Percentiles rank a stretch among this genome's conserved stretches.
phyloP scores from a whole-genome alignment of 116 monocot genomes.

The Dioscorea cayenensis region DNA sequence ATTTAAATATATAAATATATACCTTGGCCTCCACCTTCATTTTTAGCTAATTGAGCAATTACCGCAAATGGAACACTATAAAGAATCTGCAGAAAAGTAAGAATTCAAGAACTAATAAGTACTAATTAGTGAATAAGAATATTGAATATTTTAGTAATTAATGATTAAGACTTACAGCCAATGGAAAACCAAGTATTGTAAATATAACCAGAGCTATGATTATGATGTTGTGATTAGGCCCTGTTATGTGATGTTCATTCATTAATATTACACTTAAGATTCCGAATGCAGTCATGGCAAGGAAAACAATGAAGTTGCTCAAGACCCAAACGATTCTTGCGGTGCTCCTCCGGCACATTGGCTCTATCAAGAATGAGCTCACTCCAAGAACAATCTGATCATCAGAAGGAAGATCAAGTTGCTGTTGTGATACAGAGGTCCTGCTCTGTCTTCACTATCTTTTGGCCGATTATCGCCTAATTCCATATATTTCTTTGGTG shows the following conservation, averaged over 20 bases:
- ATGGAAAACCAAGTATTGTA: conserved; percentile 26
- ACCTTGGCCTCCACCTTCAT: conserved; percentile 11
- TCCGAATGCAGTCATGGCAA: conserved; percentile 49
- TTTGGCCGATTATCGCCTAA: background rate
- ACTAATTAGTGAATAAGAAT: background rate
- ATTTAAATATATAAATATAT: too few species aligned
- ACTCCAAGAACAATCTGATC: conserved; percentile 64
- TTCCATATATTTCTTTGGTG: background rate
- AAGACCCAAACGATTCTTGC: conserved; percentile 63
- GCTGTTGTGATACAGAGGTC: conserved; percentile 1
- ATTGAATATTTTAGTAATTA: background rate
- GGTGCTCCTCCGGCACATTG: conserved; percentile 53
- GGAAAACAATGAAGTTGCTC: conserved; percentile 62
- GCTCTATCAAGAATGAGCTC: conserved; percentile 68
- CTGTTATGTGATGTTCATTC: conserved; percentile 6
- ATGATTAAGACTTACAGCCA: background rate
- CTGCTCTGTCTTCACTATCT: conserved; percentile 1
- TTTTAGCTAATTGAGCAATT: conserved; percentile 7
- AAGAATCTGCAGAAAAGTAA: background rate
- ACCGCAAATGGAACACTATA: conserved; percentile 7
- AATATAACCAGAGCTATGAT: conserved; percentile 26
- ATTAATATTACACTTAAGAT: conserved; percentile 49
- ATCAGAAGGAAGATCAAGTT: background rate
- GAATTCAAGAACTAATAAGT: background rate
- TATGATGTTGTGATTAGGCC: conserved; percentile 17